phyloP scores from a whole-genome alignment of 176 grass and related monocot species.

The Phoenix dactylifera region DNA sequence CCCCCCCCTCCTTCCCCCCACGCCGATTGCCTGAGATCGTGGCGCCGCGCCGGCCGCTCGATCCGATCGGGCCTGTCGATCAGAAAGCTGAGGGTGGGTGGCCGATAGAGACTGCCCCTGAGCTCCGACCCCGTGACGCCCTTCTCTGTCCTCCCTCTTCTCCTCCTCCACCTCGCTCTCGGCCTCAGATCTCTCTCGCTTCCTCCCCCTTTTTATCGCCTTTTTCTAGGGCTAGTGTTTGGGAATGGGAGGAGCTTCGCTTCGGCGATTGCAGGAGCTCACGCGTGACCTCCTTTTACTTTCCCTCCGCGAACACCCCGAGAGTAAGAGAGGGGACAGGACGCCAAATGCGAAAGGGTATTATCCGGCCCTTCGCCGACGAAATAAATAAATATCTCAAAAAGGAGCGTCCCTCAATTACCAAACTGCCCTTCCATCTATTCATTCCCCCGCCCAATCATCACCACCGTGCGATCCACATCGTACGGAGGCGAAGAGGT shows the following conservation, averaged over 20 bases:
- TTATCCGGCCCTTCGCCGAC: constrained; percentile 16
- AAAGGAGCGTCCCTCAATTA: constrained; percentile 10
- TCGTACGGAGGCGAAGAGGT: neutral
- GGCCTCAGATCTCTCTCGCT: constrained; percentile 9
- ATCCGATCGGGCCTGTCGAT: neutral
- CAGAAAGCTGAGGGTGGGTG: neutral
- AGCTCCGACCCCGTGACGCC: neutral
- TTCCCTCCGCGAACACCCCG: constrained; percentile 17
- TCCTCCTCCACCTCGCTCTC: constrained; percentile 3
- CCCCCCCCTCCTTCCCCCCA: too few relatives aligned
- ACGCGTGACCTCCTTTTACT: constrained; percentile 29
- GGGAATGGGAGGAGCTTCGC: neutral
- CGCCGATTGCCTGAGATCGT: neutral
- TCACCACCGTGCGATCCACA: neutral
- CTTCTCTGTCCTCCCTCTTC: neutral
- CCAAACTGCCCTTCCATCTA: constrained; percentile 5
- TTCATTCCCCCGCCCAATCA: too few relatives aligned
- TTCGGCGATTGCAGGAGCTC: constrained; percentile 12
- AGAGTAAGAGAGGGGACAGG: neutral
- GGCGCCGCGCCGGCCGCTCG: constrained; percentile 1
- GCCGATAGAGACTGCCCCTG: neutral
- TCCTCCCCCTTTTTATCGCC: neutral
- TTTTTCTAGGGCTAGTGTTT: constrained; percentile 5
- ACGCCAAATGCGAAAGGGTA: constrained; percentile 2
- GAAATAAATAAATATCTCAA: constrained; percentile 20